phyloP scores from a whole-genome alignment of 495 filamentous ascomycete species.

The Penicillium subrubescens region DNA sequence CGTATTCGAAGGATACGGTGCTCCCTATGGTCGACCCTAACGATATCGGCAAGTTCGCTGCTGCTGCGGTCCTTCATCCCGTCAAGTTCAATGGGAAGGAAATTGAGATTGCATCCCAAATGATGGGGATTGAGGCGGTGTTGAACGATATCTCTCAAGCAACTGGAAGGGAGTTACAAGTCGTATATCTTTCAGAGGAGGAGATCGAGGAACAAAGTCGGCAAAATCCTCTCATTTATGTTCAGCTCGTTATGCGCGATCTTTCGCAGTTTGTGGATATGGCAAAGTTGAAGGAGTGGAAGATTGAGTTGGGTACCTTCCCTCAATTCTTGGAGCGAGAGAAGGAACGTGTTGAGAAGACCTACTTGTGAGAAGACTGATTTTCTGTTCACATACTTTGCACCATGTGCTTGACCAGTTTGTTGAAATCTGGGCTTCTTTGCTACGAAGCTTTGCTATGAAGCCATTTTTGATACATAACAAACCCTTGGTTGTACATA shows the following conservation, averaged over 20 bases:
- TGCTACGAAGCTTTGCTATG: no score
- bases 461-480: not conserved
- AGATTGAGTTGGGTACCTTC: conserved; percentile 37
- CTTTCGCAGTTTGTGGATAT: conserved; percentile 38
- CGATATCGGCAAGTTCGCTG: conserved; percentile 51
- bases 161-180: conserved; percentile 35
- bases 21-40: conserved; percentile 47
- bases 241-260: conserved; percentile 33
- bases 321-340: conserved; percentile 41
- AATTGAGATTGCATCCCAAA: conserved; percentile 44
- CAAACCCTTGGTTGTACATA: not conserved
- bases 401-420: not conserved
- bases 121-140: conserved; percentile 32
- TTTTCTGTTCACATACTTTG: not conserved
- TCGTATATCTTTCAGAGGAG: conserved; percentile 39
- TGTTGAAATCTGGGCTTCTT: not conserved
- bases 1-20: conserved; percentile 31
- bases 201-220: conserved; percentile 32
- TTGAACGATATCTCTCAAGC: conserved; percentile 32
- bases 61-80: conserved; percentile 45
- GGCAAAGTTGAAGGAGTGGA: conserved; percentile 36
- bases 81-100: conserved; percentile 36
- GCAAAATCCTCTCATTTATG: conserved; percentile 31
- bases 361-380: conserved; percentile 13
- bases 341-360: conserved; percentile 22